These are phyloP conservation scores for Magnolia changhungtana DNA, from an alignment of 164 flowering plant species.

Conservation along the genomic window DNA sequence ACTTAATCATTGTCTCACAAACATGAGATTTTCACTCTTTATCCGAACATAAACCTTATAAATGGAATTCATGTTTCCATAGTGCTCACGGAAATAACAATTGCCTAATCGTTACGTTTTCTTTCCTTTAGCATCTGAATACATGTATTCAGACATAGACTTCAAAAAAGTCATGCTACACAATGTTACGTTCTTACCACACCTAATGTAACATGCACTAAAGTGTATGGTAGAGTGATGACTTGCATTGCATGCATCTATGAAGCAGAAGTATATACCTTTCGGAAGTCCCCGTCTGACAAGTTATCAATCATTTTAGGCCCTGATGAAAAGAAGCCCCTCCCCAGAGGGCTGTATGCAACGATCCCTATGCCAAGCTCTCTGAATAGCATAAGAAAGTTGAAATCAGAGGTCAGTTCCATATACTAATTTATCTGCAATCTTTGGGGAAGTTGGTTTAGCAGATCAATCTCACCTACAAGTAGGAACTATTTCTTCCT, in stretches of 20 bases:
- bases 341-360: conserved; percentile 57
- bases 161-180: too few relatives aligned
- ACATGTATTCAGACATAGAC: too few relatives aligned
- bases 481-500: conserved; percentile 26
- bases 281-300: conserved; percentile 25
- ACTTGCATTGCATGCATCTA: background rate
- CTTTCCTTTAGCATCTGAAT: too few relatives aligned
- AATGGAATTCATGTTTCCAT: too few relatives aligned
- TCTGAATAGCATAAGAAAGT: conserved; percentile 9
- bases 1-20: too few relatives aligned
- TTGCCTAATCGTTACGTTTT: too few relatives aligned
- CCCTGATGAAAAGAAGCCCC: conserved; percentile 58
- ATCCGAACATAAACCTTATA: too few relatives aligned
- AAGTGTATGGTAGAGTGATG: conserved; percentile 15
- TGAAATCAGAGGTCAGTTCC: background rate
- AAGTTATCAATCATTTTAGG: conserved; percentile 39
- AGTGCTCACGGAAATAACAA: too few relatives aligned
- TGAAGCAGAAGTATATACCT: background rate
- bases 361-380: conserved; percentile 60
- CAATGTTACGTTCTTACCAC: conserved; percentile 6
- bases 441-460: background rate
- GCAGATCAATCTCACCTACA: conserved; percentile 18
- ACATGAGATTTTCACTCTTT: too few relatives aligned
- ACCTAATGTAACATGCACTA: conserved; percentile 1
- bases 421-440: background rate